A percentile compares a stretch with the other conserved stretches of the same genome.
phyloP scores from a whole-genome alignment of 345 rosid genomes.

The Pistacia integerrima region DNA sequence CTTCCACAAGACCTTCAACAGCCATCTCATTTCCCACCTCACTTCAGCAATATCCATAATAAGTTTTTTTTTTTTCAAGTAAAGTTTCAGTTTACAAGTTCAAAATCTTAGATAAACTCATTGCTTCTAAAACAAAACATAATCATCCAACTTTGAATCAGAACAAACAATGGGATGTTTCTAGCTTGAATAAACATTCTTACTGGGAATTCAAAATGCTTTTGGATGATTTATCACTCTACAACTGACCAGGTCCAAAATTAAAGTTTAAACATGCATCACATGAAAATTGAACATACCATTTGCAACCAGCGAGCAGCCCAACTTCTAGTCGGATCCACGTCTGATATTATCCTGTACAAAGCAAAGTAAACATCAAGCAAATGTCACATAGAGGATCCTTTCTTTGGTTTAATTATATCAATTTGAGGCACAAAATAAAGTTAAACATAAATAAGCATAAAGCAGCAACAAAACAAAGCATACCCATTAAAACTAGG shows the following conservation, averaged over 20 bases:
- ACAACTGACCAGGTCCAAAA: no score
- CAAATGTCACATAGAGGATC: not conserved
- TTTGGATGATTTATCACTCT: not conserved
- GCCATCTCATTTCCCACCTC: no score
- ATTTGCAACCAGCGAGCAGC: conserved; percentile 95
- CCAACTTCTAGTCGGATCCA: conserved; percentile 96
- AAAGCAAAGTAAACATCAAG: not conserved
- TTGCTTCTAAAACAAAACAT: not conserved
- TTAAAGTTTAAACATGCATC: no score
- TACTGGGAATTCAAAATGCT: not conserved
- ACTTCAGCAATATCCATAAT: no score
- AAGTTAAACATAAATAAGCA: not conserved
- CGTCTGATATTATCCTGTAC: conserved; percentile 81
- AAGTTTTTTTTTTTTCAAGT: no score
- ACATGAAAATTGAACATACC: conserved; percentile 43
- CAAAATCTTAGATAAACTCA: not conserved
- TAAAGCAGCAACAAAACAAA: not conserved
- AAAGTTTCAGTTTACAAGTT: not conserved
- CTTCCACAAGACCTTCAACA: no score
- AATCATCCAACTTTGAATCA: not conserved
- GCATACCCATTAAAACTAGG: conserved; percentile 79
- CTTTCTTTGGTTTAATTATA: not conserved
- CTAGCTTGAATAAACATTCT: not conserved
- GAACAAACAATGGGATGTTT: no score
- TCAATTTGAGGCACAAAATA: not conserved